Evolutionary conservation across 1,139 yeast genomes (phyloP), one percentile per base, ranked within the genome.

Genomic region (Chernovozyma sophiae-reginae): DNA sequence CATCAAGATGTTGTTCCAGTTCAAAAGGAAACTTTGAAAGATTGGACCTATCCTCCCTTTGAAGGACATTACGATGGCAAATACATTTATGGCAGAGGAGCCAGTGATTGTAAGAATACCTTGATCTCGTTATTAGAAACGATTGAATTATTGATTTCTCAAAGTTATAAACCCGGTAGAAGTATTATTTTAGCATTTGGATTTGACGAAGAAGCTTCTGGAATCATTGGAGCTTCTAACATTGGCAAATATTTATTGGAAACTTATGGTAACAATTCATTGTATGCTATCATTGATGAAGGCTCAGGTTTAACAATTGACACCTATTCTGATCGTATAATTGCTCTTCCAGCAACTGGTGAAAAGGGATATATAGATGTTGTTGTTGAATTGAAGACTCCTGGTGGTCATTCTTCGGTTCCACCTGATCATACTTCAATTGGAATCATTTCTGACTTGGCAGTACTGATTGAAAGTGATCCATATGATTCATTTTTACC

Each of bases 1-100:
- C 96, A 86, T 56, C 86, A 80, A 54, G 95, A 86, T 53, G 86
- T 82, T 4, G 95, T 86, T 12, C 95, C 95, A 0, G 84, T 85
- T n/a, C 80, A 79, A 49, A 55, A 60, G 22, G 79, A 67, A 17
- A 74, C 86, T 12, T 53, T 72, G 31, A 65, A 56, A 27, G 65
- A 71, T 34, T 86, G 95, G 95, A 68, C 65, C 3, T 71, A 77
- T 48, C 81, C 81, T 10, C 95, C 95, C 19, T 84, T 77, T 44
- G 69, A 71, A 7, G 95, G 85, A 3, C 69, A 72, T 50, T 84
- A 65, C 50, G 95, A 84, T 48, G 85, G 85, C 3, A 41, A 48
- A 13, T 56, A 32, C 32, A 48, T 69, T 13, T 67, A 54, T 39
- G 75, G 75, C 4, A 56, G 74, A 42, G 74, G 74, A 20, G 52